Evolutionary conservation across 345 rosid genomes (phyloP).

Genomic region (Abelmoschus esculentus): DNA sequence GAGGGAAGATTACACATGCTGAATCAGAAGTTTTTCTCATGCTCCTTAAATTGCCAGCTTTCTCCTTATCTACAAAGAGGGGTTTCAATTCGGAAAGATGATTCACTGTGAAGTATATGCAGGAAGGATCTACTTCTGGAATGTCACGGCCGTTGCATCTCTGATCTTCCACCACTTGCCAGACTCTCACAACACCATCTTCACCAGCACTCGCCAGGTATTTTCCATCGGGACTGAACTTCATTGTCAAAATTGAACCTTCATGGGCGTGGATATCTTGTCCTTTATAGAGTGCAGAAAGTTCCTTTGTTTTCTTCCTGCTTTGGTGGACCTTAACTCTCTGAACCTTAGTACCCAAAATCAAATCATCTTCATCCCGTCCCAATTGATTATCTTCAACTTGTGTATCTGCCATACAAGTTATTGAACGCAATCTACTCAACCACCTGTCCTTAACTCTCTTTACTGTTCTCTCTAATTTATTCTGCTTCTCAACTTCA

Average conservation of each 20-base stretch:
- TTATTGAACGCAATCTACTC: slow-evolving; percentile 43
- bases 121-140: slow-evolving; percentile 74
- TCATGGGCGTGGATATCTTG: slow-evolving; percentile 73
- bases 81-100: slow-evolving; percentile 64
- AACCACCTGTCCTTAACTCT: slow-evolving; percentile 58
- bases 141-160: slow-evolving; percentile 51
- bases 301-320: slow-evolving; percentile 55
- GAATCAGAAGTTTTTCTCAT: slow-evolving; percentile 64
- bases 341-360: slow-evolving; percentile 32
- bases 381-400: slow-evolving; percentile 30
- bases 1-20: slow-evolving; percentile 75
- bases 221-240: slow-evolving; percentile 76
- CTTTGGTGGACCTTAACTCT: slow-evolving; percentile 63
- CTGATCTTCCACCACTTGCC: slow-evolving; percentile 66
- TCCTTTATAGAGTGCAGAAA: slow-evolving; percentile 62
- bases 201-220: slow-evolving; percentile 76
- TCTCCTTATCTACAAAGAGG: slow-evolving; percentile 45
- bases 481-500: slow-evolving; percentile 24
- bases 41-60: slow-evolving; percentile 37
- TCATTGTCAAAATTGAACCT: slow-evolving; percentile 67
- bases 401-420: slow-evolving; percentile 46
- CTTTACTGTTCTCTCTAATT: slow-evolving; percentile 23
- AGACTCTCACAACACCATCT: slow-evolving; percentile 54
- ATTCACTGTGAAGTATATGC: slow-evolving; percentile 69
- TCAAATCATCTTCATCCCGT: slow-evolving; percentile 19